These are phyloP conservation scores for Aspergillus jensenii DNA, from an alignment of 2,329 filamentous ascomycete genomes.

Conservation along the genomic window DNA sequence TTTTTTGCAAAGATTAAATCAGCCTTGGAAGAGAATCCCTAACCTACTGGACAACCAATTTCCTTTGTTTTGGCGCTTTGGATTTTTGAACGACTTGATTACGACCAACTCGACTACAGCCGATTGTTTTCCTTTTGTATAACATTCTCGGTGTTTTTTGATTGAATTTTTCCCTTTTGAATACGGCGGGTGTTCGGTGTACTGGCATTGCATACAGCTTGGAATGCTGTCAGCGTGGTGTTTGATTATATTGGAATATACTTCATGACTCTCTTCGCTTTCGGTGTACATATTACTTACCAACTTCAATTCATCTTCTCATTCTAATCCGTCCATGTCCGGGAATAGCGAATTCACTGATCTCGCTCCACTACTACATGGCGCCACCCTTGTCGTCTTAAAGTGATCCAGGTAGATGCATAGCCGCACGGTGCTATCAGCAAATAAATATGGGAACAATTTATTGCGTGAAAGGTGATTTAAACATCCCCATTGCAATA, in stretches of 20 bases:
- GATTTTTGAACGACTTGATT: slow-evolving; percentile 29
- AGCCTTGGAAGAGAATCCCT: slow-evolving; percentile 43
- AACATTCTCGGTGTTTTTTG: slow-evolving; percentile 7
- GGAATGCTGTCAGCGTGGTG: slow-evolving; percentile 9
- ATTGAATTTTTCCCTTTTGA: background rate
- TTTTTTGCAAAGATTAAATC: slow-evolving; percentile 50
- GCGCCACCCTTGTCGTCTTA: background rate
- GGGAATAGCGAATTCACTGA: background rate
- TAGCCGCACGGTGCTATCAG: too few relatives aligned
- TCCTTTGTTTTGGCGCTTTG: slow-evolving; percentile 26
- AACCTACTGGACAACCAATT: slow-evolving; percentile 25
- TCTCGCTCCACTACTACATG: background rate
- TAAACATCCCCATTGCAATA: slow-evolving; percentile 3
- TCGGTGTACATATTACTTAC: slow-evolving; percentile 8
- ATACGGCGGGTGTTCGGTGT: slow-evolving; percentile 15
- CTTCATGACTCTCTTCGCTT: slow-evolving; percentile 3
- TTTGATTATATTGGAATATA: slow-evolving; percentile 12
- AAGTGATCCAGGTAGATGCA: too few relatives aligned
- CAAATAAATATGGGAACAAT: background rate
- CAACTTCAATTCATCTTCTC: background rate
- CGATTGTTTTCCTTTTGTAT: slow-evolving; percentile 18
- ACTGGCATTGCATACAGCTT: slow-evolving; percentile 18
- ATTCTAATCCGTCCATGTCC: background rate
- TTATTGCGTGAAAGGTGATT: background rate
- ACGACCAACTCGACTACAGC: slow-evolving; percentile 14